Base-by-base conservation (phyloP, 148 eudicot genomes). In the Diospyros kaki region DNA sequence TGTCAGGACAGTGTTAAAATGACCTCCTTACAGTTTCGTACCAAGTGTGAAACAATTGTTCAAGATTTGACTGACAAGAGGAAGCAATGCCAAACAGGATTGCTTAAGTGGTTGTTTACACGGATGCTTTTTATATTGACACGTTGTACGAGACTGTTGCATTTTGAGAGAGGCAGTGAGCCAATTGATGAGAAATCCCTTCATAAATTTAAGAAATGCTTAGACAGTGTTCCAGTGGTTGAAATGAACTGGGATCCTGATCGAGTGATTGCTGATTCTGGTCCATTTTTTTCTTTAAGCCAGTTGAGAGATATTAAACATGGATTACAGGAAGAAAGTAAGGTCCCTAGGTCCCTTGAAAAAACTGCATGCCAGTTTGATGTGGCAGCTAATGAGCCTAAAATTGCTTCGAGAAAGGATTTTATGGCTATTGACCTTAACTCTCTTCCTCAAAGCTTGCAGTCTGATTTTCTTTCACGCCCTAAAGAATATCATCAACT, bases 51-150 rank as follows among this genome's bases (percentile, higher is more conserved):
- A 80, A 64, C 73, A 66, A 68, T 89, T 81, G 92, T 89, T 48
- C 92, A 84, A 66, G 88, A 84, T 75, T 78, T 89, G 74, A 84
- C 85, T 17, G 73, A 75, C 70, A 89, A 83, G 75, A 86, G 92
- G 83, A 82, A 84, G 78, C 83, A 74, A 72, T 86, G 87, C 73
- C 78, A 84, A 71, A 69, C 78, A 41, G 86, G 81, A 61, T 50
- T 81, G 78, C 79, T 89, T 53, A 86, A 86, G 80, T 79, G 86
- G 84, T 77, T 89, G 51, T 80, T 86, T 76, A 89, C 90, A 64
- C 86, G 86, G 73, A 79, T 89, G 82, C 87, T 89, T 56, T 89
- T 82, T 78, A 89, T 86, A 79, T 81, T 89, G 84, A 89, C 90
- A 66, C 88, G 90, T 40, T 89, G 92, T 75, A 86, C 90, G 10